A percentile compares a stretch with the other conserved stretches of the same genome.
Conservation (phyloP, 805 yeast species). For the Saccharomyces jurei region DNA sequence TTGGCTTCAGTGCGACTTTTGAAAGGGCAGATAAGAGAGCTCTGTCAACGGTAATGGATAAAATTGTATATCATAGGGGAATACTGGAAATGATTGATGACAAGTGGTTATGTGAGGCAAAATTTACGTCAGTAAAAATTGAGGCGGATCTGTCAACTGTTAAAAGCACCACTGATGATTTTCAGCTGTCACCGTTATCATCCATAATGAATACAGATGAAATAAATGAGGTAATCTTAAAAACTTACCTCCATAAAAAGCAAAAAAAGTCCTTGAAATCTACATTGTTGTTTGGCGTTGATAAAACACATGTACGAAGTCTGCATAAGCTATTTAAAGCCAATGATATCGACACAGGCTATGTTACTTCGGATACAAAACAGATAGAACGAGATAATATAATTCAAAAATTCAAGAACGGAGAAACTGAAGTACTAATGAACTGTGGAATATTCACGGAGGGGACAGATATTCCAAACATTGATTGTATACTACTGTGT, state of each 20-base stretch:
- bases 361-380: conserved; percentile 61
- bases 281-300: conserved; percentile 71
- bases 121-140: conserved; percentile 50
- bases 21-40: conserved; percentile 65
- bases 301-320: conserved; percentile 54
- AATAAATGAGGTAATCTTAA: conserved; percentile 47
- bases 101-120: conserved; percentile 63
- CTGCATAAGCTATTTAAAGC: conserved; percentile 45
- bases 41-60: conserved; percentile 54
- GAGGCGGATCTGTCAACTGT: conserved; percentile 38
- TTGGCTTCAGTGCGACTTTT: conserved; percentile 88
- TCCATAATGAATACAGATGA: conserved; percentile 45
- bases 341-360: conserved; percentile 60
- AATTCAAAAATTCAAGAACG: conserved; percentile 51
- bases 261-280: conserved; percentile 38
- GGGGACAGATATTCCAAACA: conserved; percentile 88
- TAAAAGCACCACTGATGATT: conserved; percentile 45
- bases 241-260: conserved; percentile 42
- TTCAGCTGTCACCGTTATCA: conserved; percentile 43
- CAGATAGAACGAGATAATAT: conserved; percentile 42
- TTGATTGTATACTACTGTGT: conserved; percentile 70
- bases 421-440: conserved; percentile 62
- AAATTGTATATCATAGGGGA: conserved; percentile 62
- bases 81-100: conserved; percentile 58
- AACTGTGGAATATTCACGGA: conserved; percentile 90